A percentile compares a stretch with the other conserved stretches of the same genome.
phyloP scores from a whole-genome alignment of 2,329 filamentous ascomycete genomes.

The Ilyonectria robusta region DNA sequence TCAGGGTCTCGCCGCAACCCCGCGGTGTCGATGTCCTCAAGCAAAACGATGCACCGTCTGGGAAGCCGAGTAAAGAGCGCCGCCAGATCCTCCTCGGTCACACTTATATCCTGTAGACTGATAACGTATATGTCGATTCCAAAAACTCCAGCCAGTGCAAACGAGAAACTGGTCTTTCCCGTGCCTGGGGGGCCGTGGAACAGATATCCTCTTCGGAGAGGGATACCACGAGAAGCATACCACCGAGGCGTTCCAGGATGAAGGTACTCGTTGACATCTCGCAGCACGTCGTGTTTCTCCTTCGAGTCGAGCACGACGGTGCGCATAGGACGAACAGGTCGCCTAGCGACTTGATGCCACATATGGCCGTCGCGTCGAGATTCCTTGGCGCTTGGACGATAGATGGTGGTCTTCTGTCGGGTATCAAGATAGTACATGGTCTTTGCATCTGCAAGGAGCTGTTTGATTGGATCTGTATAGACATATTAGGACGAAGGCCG shows the following conservation, averaged over 20 bases:
- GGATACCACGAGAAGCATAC: constrained; percentile 83
- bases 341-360: constrained; percentile 71
- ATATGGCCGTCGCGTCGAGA: constrained; percentile 61
- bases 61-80: constrained; percentile 73
- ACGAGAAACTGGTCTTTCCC: constrained; percentile 79
- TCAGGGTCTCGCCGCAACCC: constrained; percentile 64
- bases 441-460: constrained; percentile 68
- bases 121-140: constrained; percentile 78
- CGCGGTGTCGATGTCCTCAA: constrained; percentile 80
- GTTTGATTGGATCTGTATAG: constrained; percentile 65
- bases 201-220: constrained; percentile 82
- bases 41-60: constrained; percentile 73
- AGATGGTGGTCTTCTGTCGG: constrained; percentile 71
- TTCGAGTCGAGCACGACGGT: constrained; percentile 81
- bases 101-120: constrained; percentile 66
- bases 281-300: constrained; percentile 76
- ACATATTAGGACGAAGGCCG: too few relatives aligned
- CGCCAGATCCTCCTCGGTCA: constrained; percentile 74
- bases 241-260: constrained; percentile 78
- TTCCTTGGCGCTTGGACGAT: constrained; percentile 64
- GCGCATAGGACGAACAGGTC: constrained; percentile 78
- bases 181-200: constrained; percentile 84
- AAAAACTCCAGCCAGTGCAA: constrained; percentile 76
- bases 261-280: constrained; percentile 84
- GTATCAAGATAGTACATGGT: constrained; percentile 66